Evolutionary conservation across 768 basidiomycete species (phyloP).

Genomic region (Pleurotus tuber-regium): DNA sequence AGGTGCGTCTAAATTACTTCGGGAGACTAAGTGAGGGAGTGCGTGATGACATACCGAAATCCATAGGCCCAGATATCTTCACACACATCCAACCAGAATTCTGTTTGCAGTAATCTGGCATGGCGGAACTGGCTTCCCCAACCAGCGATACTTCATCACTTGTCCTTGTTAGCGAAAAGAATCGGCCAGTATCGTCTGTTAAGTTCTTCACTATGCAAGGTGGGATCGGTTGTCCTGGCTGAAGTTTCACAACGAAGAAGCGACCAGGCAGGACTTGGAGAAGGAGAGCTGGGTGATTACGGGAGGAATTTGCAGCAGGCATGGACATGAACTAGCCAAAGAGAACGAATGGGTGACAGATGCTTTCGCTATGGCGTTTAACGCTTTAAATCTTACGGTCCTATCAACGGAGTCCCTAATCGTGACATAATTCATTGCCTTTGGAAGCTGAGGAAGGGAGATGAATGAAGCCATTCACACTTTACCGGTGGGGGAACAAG

Average conservation of each 20-base stretch:
- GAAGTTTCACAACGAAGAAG: slow-evolving; percentile 46
- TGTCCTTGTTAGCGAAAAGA: slow-evolving; percentile 60
- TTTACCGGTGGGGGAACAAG: slow-evolving; percentile 1
- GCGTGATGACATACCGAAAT: slow-evolving; percentile 55
- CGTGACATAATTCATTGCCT: slow-evolving; percentile 6
- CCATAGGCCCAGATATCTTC: slow-evolving; percentile 65
- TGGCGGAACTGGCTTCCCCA: slow-evolving; percentile 36
- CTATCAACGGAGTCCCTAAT: slow-evolving; percentile 9
- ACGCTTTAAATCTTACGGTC: background rate
- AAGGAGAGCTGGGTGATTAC: slow-evolving; percentile 42
- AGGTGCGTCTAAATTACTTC: too few species aligned
- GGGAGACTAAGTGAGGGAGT: too few species aligned
- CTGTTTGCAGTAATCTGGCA: slow-evolving; percentile 33
- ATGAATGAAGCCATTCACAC: background rate
- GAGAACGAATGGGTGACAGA: background rate
- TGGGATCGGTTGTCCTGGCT: slow-evolving; percentile 33
- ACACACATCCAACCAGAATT: slow-evolving; percentile 54
- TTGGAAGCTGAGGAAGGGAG: slow-evolving; percentile 4
- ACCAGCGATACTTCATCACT: slow-evolving; percentile 61
- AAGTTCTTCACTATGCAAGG: slow-evolving; percentile 30
- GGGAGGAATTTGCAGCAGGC: slow-evolving; percentile 29
- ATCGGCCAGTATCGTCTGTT: slow-evolving; percentile 22
- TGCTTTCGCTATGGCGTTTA: background rate
- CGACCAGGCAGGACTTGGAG: slow-evolving; percentile 41
- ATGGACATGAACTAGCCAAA: background rate